Base-by-base conservation (phyloP, 2,329 filamentous ascomycete genomes). In the Emmonsiellopsis sp. region DNA sequence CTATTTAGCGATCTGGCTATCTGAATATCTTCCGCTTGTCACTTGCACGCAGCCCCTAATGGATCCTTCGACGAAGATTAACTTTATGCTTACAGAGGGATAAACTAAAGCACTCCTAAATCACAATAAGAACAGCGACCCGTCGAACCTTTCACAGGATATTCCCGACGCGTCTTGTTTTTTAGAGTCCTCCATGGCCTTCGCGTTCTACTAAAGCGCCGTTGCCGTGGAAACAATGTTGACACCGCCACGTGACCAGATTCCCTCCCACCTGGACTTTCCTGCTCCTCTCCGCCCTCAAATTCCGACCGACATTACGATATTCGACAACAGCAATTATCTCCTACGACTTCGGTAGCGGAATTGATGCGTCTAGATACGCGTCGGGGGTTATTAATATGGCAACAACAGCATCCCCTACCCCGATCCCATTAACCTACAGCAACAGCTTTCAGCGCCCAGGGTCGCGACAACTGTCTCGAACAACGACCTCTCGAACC, bases 341-440 rank as follows among this genome's bases (percentile, higher is more conserved):
- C 11, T 11, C 7, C 11, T 34, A 27, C 21, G 37, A 21, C 45
- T 47, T 32, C 13, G 13, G 13, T 33, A 17, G 21, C 39, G 5
- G 34, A 33, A 21, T 60, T 49, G 48, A 58, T 54, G 57, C 46
- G 45, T 53, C 51, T 21, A 34, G 34, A 27, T 48, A 57, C 58
- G 47, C 59, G 53, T 54, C 42, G 46, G 27, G 17, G 37, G 37
- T 36, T 33, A 46, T 45, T 55, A 55, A 51, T 54, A 66, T 66
- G 63, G 59, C 63, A 53, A 53, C 58, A 37, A 57, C 59, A 62
- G 63, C 64, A 54, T 73, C 70, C 21, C 68, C 70, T 37, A 67
- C 67, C 55, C 69, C 68, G 34, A 60, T 68, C 43, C 65, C 67
- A 47, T 62, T 69, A 48, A 62, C 65, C 52, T 66, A 71, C 63